Evolutionary conservation across 768 basidiomycete genomes (phyloP).

Genomic region (Mycena metata): DNA sequence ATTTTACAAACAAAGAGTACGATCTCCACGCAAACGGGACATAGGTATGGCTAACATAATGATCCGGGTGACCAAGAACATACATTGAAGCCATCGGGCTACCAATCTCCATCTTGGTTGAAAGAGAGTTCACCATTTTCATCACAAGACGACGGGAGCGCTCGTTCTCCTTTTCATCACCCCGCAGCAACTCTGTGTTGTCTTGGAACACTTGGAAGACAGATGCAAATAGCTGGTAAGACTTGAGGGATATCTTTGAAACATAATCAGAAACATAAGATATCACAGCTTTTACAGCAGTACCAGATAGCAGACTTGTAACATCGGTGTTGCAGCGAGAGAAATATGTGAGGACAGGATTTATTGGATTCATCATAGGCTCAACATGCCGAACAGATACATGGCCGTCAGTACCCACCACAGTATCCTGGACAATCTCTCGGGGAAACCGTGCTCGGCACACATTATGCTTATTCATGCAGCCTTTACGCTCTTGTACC

Average conservation of each 20-base stretch:
- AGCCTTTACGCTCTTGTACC: neutral
- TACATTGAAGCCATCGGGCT: neutral
- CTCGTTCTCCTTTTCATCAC: neutral
- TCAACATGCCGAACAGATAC: neutral
- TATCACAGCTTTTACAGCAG: neutral
- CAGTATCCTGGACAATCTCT: neutral
- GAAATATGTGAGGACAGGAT: neutral
- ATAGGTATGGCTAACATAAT: neutral
- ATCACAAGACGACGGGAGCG: neutral
- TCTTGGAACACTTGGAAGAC: neutral
- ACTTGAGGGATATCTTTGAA: neutral
- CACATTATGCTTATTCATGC: neutral
- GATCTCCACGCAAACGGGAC: neutral
- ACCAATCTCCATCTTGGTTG: constrained; percentile 5
- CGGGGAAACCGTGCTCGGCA: neutral
- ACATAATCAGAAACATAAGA: neutral
- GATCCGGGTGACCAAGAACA: neutral
- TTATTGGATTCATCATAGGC: neutral
- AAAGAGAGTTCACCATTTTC: neutral
- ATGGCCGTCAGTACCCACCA: neutral
- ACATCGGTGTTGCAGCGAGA: neutral
- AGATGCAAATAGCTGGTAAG: neutral
- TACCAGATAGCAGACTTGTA: neutral
- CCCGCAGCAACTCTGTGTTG: neutral
- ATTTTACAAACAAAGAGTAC: neutral